Percentiles rank a stretch among this genome's conserved stretches.
Evolutionary conservation across 495 filamentous ascomycete genomes (phyloP).

Genomic region (Penicillium ucsense): DNA sequence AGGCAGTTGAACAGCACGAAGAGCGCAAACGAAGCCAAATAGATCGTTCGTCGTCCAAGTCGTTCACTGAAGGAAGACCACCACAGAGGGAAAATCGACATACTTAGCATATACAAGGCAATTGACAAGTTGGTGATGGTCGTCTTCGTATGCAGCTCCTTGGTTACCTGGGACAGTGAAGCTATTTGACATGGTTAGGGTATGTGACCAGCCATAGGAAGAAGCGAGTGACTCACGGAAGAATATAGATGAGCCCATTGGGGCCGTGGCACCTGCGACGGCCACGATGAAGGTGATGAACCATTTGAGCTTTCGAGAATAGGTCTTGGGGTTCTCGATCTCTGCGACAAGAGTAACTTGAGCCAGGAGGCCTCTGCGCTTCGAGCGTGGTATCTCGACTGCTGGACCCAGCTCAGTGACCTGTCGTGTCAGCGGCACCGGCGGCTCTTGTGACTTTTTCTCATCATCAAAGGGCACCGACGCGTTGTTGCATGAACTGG

Average conservation of each 20-base stretch:
- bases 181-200: constrained; percentile 32
- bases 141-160: constrained; percentile 53
- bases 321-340: constrained; percentile 64
- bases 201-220: not conserved
- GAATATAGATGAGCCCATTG: constrained; percentile 79
- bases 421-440: constrained; percentile 5
- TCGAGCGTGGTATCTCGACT: constrained; percentile 46
- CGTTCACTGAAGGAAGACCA: constrained; percentile 89
- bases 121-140: constrained; percentile 75
- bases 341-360: constrained; percentile 72
- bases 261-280: constrained; percentile 63
- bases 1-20: constrained; percentile 72
- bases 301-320: constrained; percentile 69
- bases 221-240: constrained; percentile 50
- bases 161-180: constrained; percentile 58
- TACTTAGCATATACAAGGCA: constrained; percentile 79
- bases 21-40: constrained; percentile 69
- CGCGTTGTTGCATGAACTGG: constrained; percentile 8
- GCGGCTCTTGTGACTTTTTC: constrained; percentile 13
- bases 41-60: constrained; percentile 74
- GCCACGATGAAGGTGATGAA: constrained; percentile 74
- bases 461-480: constrained; percentile 6
- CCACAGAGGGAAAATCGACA: constrained; percentile 90
- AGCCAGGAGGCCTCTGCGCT: constrained; percentile 68
- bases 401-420: constrained; percentile 20